These are phyloP conservation scores for Borovskyia barvae DNA, from an alignment of 208 protist species.

Conservation along the genomic window DNA sequence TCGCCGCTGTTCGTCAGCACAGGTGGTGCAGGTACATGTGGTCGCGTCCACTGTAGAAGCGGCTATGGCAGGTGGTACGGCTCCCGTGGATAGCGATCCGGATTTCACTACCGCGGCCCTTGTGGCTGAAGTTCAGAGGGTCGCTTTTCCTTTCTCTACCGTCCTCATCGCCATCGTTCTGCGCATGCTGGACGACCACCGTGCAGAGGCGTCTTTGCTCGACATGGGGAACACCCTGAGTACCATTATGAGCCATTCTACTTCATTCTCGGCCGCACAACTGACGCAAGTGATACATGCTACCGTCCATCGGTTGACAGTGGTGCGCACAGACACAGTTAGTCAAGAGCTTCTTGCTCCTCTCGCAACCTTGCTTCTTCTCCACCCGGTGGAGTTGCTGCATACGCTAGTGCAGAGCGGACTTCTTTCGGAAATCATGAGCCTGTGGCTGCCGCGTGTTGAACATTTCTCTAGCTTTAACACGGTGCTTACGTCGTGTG, in stretches of 20 bases:
- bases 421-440: slow-evolving; percentile 36
- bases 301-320: slow-evolving; percentile 35
- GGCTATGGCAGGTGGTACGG: neutral
- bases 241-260: slow-evolving; percentile 34
- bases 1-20: slow-evolving; percentile 35
- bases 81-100: neutral
- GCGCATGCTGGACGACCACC: slow-evolving; percentile 24
- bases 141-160: slow-evolving; percentile 33
- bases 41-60: slow-evolving; percentile 15
- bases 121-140: slow-evolving; percentile 10
- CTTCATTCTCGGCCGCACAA: slow-evolving; percentile 36
- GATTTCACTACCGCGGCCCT: neutral
- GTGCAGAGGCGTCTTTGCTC: slow-evolving; percentile 44
- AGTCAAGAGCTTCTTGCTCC: slow-evolving; percentile 50
- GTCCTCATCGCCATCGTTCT: slow-evolving; percentile 47
- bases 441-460: slow-evolving; percentile 45
- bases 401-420: slow-evolving; percentile 29
- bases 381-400: slow-evolving; percentile 41
- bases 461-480: slow-evolving; percentile 21
- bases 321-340: slow-evolving; percentile 45
- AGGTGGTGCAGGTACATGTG: slow-evolving; percentile 25
- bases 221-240: slow-evolving; percentile 43
- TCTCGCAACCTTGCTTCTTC: slow-evolving; percentile 45
- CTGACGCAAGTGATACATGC: slow-evolving; percentile 28
- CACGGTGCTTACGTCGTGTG: slow-evolving; percentile 31